phyloP scores from a whole-genome alignment of 2,329 filamentous ascomycete genomes.

The Epichloe amarillans region DNA sequence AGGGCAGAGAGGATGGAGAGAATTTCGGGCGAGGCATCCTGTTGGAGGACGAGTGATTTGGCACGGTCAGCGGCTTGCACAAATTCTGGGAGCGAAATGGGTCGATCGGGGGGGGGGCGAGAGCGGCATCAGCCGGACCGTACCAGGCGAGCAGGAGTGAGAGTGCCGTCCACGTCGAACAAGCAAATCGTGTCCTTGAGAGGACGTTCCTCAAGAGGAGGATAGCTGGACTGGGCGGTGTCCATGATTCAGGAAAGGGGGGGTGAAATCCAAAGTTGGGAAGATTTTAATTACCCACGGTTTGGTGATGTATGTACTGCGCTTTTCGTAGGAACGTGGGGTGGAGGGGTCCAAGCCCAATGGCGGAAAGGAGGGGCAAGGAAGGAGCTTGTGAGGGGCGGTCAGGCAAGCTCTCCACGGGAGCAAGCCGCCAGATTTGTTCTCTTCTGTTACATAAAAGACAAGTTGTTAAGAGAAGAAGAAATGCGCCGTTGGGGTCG shows the following conservation, averaged over 20 bases:
- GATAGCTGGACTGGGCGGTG: slow-evolving; percentile 34
- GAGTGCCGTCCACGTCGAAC: slow-evolving; percentile 91
- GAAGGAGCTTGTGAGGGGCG: background rate
- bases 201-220: slow-evolving; percentile 69
- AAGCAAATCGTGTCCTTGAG: slow-evolving; percentile 88
- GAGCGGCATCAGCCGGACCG: slow-evolving; percentile 12
- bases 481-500: no score
- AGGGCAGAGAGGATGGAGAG: slow-evolving; percentile 65
- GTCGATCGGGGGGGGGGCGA: background rate
- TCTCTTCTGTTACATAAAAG: no score
- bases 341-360: background rate
- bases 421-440: no score
- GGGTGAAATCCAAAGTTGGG: background rate
- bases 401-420: background rate
- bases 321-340: background rate
- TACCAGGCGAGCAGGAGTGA: slow-evolving; percentile 72
- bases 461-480: no score
- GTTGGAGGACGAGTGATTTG: background rate
- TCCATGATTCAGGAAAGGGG: slow-evolving; percentile 22
- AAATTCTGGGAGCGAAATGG: background rate
- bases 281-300: no score
- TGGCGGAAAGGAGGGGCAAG: background rate
- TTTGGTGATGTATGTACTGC: no score
- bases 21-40: slow-evolving; percentile 69
- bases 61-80: background rate